Evolutionary conservation across 139 green algal genomes (phyloP).

Genomic region (Deuterostichococcus epilithicus): DNA sequence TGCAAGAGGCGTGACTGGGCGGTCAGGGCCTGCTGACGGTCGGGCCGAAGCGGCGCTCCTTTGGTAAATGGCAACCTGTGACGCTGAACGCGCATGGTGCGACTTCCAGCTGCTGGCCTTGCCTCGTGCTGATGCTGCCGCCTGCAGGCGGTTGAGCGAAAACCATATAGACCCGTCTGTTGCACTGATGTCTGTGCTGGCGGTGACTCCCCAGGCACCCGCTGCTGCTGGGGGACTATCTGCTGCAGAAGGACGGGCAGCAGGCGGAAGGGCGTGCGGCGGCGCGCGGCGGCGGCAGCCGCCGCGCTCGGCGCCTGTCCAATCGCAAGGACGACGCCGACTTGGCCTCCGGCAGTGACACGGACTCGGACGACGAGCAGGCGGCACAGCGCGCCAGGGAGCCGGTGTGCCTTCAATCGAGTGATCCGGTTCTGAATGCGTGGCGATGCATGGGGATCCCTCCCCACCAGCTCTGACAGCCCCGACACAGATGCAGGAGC

Average conservation of each 20-base stretch:
- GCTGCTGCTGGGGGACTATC: conserved; percentile 63
- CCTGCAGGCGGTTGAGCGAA: no score
- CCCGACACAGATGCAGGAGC: no score
- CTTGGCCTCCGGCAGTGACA: background rate
- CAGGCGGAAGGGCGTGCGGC: background rate
- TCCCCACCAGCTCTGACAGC: no score
- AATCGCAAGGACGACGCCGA: conserved; percentile 13
- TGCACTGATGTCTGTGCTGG: background rate
- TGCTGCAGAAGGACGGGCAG: conserved; percentile 34
- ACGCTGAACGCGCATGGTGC: no score
- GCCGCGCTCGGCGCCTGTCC: conserved; percentile 9
- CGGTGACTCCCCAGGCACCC: conserved; percentile 43
- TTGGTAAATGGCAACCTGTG: no score
- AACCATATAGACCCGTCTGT: background rate
- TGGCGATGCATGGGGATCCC: no score
- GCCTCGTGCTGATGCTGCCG: background rate
- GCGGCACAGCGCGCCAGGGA: background rate
- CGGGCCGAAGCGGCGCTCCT: no score
- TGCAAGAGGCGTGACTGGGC: background rate
- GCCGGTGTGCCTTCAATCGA: background rate
- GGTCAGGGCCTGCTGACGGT: no score
- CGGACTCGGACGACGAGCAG: conserved; percentile 4
- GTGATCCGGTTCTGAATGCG: no score
- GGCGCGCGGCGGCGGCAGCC: conserved; percentile 16
- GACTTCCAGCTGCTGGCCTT: background rate